phyloP scores from a whole-genome alignment of 345 rosid species.

The Corchorus olitorius region DNA sequence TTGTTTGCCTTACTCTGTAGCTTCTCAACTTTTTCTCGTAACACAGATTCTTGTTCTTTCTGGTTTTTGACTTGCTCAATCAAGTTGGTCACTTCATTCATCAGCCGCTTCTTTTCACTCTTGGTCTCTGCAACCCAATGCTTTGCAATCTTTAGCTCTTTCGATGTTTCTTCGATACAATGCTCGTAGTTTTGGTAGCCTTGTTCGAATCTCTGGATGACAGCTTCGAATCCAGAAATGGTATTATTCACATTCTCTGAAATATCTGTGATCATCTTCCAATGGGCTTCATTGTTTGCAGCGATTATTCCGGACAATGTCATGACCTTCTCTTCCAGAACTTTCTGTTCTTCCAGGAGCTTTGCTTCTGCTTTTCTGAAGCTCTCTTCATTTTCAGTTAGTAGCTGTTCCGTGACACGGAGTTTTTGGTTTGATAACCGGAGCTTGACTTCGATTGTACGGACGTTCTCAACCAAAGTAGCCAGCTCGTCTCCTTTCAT shows the following conservation, averaged over 20 bases:
- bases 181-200: conserved; percentile 37
- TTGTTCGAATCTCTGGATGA: conserved; percentile 45
- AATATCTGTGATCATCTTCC: conserved; percentile 45
- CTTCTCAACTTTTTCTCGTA: conserved; percentile 43
- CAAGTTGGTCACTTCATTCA: conserved; percentile 36
- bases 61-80: conserved; percentile 39
- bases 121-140: conserved; percentile 47
- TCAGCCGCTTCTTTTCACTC: conserved; percentile 35
- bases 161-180: conserved; percentile 40
- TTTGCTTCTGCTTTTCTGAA: conserved; percentile 61
- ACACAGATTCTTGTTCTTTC: conserved; percentile 34
- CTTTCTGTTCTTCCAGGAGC: conserved; percentile 58
- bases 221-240: conserved; percentile 41
- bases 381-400: conserved; percentile 72
- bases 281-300: conserved; percentile 42
- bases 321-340: conserved; percentile 55
- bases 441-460: conserved; percentile 74
- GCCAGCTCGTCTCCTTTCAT: conserved; percentile 76
- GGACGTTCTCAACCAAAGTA: conserved; percentile 52
- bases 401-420: conserved; percentile 80
- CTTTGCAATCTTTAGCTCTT: conserved; percentile 48
- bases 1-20: conserved; percentile 45
- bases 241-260: conserved; percentile 41
- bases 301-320: conserved; percentile 39
- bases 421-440: conserved; percentile 93